phyloP scores from a whole-genome alignment of 78 protist genomes.

The Dictyostelium citrinum region DNA sequence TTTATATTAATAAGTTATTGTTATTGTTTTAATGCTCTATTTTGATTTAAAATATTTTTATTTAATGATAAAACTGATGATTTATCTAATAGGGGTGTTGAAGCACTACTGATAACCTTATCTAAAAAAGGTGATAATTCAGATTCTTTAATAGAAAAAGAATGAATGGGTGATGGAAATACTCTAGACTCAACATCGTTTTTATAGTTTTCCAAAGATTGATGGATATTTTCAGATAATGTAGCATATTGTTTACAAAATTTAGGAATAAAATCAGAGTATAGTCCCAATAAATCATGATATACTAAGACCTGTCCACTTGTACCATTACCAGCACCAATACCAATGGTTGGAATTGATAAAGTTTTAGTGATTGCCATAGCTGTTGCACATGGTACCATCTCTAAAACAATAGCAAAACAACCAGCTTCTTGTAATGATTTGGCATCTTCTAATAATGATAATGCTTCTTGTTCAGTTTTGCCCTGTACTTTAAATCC shows the following conservation, averaged over 20 bases:
- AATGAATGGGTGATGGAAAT: constrained; percentile 71
- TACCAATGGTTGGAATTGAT: constrained; percentile 94
- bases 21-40: background rate
- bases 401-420: constrained; percentile 91
- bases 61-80: background rate
- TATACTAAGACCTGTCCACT: constrained; percentile 94
- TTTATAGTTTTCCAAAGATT: constrained; percentile 32
- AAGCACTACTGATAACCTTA: background rate
- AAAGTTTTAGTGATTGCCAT: constrained; percentile 78
- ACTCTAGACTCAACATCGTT: constrained; percentile 52
- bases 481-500: constrained; percentile 94
- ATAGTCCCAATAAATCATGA: constrained; percentile 92
- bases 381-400: constrained; percentile 91
- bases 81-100: background rate
- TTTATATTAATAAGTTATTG: no score
- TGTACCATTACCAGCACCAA: constrained; percentile 93
- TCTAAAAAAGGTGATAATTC: constrained; percentile 41
- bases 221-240: constrained; percentile 10
- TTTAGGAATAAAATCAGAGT: constrained; percentile 82
- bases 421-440: constrained; percentile 94
- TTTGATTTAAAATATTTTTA: background rate
- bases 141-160: constrained; percentile 68
- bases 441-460: constrained; percentile 90
- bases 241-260: constrained; percentile 86
- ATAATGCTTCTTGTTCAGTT: constrained; percentile 55